Evolutionary conservation across 2,329 filamentous ascomycete genomes (phyloP).

Genomic region (Keithomyces neogunnii): DNA sequence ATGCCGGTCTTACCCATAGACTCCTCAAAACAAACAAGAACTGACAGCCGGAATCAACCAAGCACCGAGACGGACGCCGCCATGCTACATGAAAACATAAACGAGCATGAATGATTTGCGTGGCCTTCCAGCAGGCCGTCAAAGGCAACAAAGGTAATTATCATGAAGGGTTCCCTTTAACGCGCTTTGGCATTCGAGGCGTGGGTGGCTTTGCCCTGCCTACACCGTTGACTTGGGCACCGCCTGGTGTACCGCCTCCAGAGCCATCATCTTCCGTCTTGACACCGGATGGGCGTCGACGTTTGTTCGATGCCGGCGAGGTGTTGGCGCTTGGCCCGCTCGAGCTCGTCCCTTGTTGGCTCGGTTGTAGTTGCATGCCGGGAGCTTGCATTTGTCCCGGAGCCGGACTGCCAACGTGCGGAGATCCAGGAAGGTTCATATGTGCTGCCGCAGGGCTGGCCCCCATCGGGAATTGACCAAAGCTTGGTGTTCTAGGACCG

Average conservation of each 20-base stretch:
- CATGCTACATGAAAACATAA: constrained; percentile 27
- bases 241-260: constrained; percentile 39
- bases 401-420: constrained; percentile 52
- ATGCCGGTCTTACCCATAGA: constrained; percentile 1
- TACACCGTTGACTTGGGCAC: constrained; percentile 43
- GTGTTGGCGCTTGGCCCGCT: constrained; percentile 61
- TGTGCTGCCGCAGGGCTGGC: constrained; percentile 52
- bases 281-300: constrained; percentile 47
- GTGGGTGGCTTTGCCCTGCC: constrained; percentile 45
- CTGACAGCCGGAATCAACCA: constrained; percentile 8
- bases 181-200: constrained; percentile 47
- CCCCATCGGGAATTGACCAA: constrained; percentile 49
- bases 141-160: constrained; percentile 1
- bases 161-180: constrained; percentile 37
- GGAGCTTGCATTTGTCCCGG: constrained; percentile 56
- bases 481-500: constrained; percentile 42
- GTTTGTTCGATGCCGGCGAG: constrained; percentile 52
- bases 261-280: constrained; percentile 48
- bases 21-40: constrained; percentile 7
- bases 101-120: constrained; percentile 13
- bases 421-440: constrained; percentile 53
- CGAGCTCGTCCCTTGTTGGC: constrained; percentile 59
- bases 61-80: constrained; percentile 23
- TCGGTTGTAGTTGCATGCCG: constrained; percentile 58
- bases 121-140: not conserved